Base-by-base conservation (phyloP, 352 stramenopile species). In the Pythium dissotocum region DNA sequence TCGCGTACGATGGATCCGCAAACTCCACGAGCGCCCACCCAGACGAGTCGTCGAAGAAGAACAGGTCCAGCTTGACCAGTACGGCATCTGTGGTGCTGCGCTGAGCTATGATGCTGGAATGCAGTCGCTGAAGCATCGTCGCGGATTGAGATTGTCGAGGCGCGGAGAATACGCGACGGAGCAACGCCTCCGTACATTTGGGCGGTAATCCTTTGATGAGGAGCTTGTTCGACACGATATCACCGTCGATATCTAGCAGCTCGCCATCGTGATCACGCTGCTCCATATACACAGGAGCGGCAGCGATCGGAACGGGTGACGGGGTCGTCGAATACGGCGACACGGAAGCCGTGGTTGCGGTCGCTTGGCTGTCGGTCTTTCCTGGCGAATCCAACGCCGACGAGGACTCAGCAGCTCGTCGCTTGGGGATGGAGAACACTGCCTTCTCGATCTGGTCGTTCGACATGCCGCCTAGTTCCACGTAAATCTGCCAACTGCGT, bases 361-460 rank as follows among this genome's bases (percentile, higher is more conserved):
- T 53, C 26, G 28, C 30, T 26, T 49, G 42, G 42, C 42, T 49
- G 12, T 62, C 52, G 16, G 18, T 18, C 36, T 54, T 61, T 18
- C 35, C 21, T 18, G 61, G 42, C 5, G 66, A 58, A 28, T 64
- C 60, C 9, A 32, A 52, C 7, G 51, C 14, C n/a, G 28, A 30
- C 57, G 16, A 56, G 24, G 21, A 58, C 35, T 70, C 75, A 16
- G 61, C 42, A 9, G 71, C 64, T 14, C 80, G 81, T 26, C 77
- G 78, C 59, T 94, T 95, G 28, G 88, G 88, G 58, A 95, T 95
- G 9, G 84, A 87, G 65, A 95, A 95, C 36, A 95, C 77, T 7
- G 69, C 63, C n/a, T 83, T 72, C 10, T 71, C 72, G 14, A 82
- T 77, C 54, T 90, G 76, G 3, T 92, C 82, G 18, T 84, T 75